Evolutionary conservation across 306 rosid genomes (phyloP).

Genomic region (Quercus alba): DNA sequence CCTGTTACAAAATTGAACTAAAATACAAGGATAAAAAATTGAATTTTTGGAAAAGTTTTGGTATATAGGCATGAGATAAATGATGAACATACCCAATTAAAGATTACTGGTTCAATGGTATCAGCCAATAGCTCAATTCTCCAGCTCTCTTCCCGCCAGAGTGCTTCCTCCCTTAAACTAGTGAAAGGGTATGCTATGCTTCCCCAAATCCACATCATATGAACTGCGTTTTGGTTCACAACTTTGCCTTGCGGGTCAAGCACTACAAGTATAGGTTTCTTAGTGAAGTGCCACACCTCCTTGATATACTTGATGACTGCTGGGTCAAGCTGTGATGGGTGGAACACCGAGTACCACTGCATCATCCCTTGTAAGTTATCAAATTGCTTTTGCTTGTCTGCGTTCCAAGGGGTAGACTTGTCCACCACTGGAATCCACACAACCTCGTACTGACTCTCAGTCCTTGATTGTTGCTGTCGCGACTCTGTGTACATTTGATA

Average conservation of each 20-base stretch:
- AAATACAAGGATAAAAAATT: no score
- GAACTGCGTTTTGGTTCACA: conserved; percentile 54
- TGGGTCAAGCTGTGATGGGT: conserved; percentile 36
- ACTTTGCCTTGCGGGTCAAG: conserved; percentile 55
- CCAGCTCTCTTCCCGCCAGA: conserved; percentile 62
- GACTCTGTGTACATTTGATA: conserved; percentile 46
- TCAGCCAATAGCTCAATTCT: conserved; percentile 47
- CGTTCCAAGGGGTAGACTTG: conserved; percentile 8
- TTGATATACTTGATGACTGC: conserved; percentile 44
- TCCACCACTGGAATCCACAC: conserved; percentile 65
- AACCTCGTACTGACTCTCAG: conserved; percentile 44
- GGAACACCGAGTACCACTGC: conserved; percentile 50
- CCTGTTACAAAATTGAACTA: no score
- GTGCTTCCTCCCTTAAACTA: conserved; percentile 38
- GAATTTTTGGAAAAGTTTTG: no score
- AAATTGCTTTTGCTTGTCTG: conserved; percentile 13
- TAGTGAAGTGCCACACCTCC: conserved; percentile 49
- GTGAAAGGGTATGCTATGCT: conserved; percentile 60
- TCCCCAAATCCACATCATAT: conserved; percentile 82
- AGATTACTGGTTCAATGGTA: conserved; percentile 25
- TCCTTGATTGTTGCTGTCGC: conserved; percentile 17
- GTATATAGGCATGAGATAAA: neutral
- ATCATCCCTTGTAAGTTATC: conserved; percentile 25
- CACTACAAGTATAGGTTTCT: conserved; percentile 52
- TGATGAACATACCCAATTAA: conserved; percentile 40